These are phyloP conservation scores for Knufia petricola DNA, from an alignment of 2,329 filamentous ascomycete species.

Conservation along the genomic window DNA sequence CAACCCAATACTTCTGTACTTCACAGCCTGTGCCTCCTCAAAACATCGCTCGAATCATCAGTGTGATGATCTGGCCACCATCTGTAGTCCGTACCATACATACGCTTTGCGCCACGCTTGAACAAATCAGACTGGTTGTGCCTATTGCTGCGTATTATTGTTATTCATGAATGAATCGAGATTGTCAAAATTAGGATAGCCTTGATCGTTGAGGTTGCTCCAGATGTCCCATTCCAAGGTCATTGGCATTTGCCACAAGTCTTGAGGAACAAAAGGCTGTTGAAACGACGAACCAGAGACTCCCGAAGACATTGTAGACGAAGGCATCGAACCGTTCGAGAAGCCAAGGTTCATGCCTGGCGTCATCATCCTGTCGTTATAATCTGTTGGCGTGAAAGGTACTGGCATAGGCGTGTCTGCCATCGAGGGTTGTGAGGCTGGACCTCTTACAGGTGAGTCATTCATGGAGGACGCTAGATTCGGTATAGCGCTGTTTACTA, in stretches of 20 bases:
- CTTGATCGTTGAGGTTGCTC: conserved; percentile 7
- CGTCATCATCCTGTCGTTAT: conserved; percentile 28
- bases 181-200: conserved; percentile 3
- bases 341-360: conserved; percentile 21
- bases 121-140: neutral
- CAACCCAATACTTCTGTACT: too few species aligned
- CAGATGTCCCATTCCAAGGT: conserved; percentile 72
- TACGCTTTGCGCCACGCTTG: neutral
- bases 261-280: conserved; percentile 82
- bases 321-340: conserved; percentile 27
- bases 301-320: conserved; percentile 25
- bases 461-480: conserved; percentile 20
- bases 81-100: neutral
- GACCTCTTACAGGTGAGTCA: conserved; percentile 17
- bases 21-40: too few species aligned
- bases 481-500: conserved; percentile 8
- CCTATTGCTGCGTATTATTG: conserved; percentile 1
- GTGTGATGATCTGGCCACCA: neutral
- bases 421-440: conserved; percentile 22
- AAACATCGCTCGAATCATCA: neutral
- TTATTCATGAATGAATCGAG: conserved; percentile 7
- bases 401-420: conserved; percentile 24
- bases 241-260: conserved; percentile 93
- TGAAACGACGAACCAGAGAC: conserved; percentile 48
- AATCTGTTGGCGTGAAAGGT: conserved; percentile 28